Percentiles rank a stretch among this genome's conserved stretches.
Evolutionary conservation across 352 stramenopile species (phyloP).

Genomic region (Globisporangium splendens): DNA sequence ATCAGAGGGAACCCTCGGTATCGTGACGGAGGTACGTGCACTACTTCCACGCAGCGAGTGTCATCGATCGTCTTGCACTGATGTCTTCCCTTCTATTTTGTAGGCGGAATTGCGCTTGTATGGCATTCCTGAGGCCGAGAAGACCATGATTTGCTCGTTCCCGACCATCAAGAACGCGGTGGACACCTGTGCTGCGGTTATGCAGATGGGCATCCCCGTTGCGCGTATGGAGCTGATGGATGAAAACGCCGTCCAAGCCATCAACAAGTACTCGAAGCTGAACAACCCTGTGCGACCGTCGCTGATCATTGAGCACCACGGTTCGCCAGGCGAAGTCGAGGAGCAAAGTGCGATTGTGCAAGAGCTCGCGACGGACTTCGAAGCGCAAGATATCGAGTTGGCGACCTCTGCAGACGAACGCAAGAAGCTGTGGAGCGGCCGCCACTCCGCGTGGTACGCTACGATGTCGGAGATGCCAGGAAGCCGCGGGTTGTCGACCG

Average conservation of each 20-base stretch:
- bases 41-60: too few relatives aligned
- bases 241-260: constrained; percentile 68
- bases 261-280: constrained; percentile 87
- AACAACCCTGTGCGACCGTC: constrained; percentile 79
- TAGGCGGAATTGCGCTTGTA: constrained; percentile 92
- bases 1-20: constrained; percentile 93
- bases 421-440: constrained; percentile 81
- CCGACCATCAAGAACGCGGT: constrained; percentile 83
- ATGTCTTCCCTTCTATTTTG: too few relatives aligned
- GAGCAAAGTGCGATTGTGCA: constrained; percentile 87
- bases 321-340: constrained; percentile 68
- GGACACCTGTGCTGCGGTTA: constrained; percentile 77
- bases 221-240: constrained; percentile 89
- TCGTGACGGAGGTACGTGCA: constrained; percentile 93
- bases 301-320: constrained; percentile 95
- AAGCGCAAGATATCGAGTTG: constrained; percentile 78
- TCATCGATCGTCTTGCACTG: too few relatives aligned
- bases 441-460: constrained; percentile 84
- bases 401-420: constrained; percentile 68
- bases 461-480: constrained; percentile 81
- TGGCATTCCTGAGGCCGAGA: constrained; percentile 87
- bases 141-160: constrained; percentile 94
- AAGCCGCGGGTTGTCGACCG: constrained; percentile 87
- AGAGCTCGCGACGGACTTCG: constrained; percentile 84
- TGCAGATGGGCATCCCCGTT: constrained; percentile 87